Percentiles rank a stretch among this genome's conserved stretches.
phyloP scores from a whole-genome alignment of 306 rosid species.

The Inga oerstediana region DNA sequence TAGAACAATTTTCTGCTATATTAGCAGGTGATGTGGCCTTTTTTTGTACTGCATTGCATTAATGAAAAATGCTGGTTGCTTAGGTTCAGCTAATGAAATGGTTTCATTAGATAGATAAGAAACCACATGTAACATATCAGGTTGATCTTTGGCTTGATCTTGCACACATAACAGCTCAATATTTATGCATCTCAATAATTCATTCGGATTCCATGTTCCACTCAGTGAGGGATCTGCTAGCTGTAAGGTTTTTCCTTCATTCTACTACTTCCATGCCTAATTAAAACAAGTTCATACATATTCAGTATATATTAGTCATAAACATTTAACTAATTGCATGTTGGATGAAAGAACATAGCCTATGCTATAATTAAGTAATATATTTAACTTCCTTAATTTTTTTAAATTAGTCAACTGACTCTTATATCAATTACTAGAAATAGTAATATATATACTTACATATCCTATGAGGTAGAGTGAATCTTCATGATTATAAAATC shows the following conservation, averaged over 20 bases:
- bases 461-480: too few species aligned
- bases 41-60: neutral
- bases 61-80: neutral
- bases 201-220: neutral
- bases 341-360: neutral
- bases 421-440: too few species aligned
- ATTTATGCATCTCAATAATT: neutral
- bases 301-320: neutral
- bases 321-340: neutral
- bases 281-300: neutral
- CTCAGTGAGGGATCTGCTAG: neutral
- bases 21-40: neutral
- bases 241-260: neutral
- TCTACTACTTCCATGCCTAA: neutral
- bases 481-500: too few species aligned
- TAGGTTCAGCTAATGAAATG: neutral
- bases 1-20: neutral
- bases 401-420: too few species aligned
- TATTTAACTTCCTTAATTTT: too few species aligned
- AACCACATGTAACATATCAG: neutral
- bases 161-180: neutral
- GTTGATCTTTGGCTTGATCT: neutral
- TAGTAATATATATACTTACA: too few species aligned
- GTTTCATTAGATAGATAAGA: neutral
- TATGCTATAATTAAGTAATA: too few species aligned